Evolutionary conservation across 306 rosid genomes (phyloP).

Genomic region (Lablab purpureus): DNA sequence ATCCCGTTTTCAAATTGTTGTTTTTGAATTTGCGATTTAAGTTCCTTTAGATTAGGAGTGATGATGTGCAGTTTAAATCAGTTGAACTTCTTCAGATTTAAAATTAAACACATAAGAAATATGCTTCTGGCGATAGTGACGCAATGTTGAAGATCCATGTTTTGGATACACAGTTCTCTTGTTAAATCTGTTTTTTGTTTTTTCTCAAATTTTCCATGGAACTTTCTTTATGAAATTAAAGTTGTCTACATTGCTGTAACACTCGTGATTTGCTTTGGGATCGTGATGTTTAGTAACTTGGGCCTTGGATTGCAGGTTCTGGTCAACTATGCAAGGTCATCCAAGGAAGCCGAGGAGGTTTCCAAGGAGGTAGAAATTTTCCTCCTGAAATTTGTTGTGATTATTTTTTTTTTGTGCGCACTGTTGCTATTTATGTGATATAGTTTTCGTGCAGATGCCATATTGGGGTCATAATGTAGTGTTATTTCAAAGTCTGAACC

Average conservation of each 20-base stretch:
- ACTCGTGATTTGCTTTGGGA: constrained; percentile 17
- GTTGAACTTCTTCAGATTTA: background rate
- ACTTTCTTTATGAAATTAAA: background rate
- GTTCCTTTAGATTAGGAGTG: background rate
- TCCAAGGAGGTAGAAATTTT: constrained; percentile 73
- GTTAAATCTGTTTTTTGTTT: background rate
- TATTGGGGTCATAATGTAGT: background rate
- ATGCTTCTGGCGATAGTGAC: constrained; percentile 7
- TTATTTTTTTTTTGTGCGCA: background rate
- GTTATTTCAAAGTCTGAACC: constrained; percentile 6
- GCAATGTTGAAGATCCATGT: constrained; percentile 14
- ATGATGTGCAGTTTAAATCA: background rate
- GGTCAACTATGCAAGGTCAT: constrained; percentile 91
- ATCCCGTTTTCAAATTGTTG: background rate
- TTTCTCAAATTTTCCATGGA: background rate
- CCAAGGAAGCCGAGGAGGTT: constrained; percentile 95
- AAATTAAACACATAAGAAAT: background rate
- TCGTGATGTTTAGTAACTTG: constrained; percentile 29
- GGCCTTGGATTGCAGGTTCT: constrained; percentile 65
- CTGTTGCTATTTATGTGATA: constrained; percentile 1
- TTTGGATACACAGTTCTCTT: background rate
- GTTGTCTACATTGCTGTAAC: constrained; percentile 8
- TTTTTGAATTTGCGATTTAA: background rate
- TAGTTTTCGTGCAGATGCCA: constrained; percentile 22
- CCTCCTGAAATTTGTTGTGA: background rate